Percentiles rank a stretch among this genome's conserved stretches.
Conservation (phyloP, 441 rosid genomes). For the Corymbia calophylla region DNA sequence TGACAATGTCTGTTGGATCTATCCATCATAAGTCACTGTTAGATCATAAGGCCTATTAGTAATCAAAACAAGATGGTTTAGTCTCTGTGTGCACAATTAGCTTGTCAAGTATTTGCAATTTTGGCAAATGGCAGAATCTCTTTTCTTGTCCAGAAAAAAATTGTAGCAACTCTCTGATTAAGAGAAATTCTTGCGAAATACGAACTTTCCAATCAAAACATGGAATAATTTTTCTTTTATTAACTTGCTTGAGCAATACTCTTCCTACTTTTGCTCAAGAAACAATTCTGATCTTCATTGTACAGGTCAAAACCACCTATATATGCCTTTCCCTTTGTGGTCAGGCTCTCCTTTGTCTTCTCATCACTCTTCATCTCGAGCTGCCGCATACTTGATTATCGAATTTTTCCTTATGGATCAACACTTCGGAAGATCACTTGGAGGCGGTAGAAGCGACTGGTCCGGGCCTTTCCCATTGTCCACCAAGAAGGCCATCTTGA, state of each 20-base stretch:
- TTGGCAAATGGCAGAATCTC: neutral
- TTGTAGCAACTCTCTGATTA: neutral
- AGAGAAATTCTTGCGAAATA: neutral
- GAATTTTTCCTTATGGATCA: neutral
- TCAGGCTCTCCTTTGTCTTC: neutral
- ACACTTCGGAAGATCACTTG: conserved; percentile 7
- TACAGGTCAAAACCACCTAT: neutral
- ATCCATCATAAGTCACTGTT: no score
- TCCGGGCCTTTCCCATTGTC: conserved; percentile 6
- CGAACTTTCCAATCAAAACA: neutral
- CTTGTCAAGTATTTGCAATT: neutral
- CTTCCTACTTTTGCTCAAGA: neutral
- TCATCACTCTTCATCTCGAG: neutral
- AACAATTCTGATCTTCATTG: neutral
- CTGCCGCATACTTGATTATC: neutral
- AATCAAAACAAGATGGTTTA: neutral
- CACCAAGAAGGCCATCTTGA: conserved; percentile 14
- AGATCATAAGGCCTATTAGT: no score
- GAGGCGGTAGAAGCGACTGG: conserved; percentile 7
- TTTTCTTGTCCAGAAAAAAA: neutral
- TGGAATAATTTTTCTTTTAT: neutral
- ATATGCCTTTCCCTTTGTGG: neutral
- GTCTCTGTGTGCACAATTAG: neutral
- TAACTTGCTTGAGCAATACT: neutral
- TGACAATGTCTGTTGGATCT: no score